Conservation (phyloP, 129 eudicot genomes). For the Erigeron canadensis region DNA sequence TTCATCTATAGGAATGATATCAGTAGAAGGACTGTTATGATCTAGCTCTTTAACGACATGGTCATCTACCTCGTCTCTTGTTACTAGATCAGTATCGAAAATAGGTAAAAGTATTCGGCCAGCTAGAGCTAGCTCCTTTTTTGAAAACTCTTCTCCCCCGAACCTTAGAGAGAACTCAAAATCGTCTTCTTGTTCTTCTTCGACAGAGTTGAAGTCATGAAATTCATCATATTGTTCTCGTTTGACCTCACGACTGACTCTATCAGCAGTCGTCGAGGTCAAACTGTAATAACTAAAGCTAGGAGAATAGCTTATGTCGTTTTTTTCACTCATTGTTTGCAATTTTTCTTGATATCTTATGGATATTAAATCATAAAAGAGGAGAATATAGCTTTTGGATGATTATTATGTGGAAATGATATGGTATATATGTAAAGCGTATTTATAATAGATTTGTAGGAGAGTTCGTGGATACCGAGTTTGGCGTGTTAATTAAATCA, state of each 20-base stretch:
- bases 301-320: slow-evolving; percentile 28
- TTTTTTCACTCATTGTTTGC: slow-evolving; percentile 7
- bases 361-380: too few species aligned
- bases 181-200: slow-evolving; percentile 43
- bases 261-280: slow-evolving; percentile 44
- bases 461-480: background rate
- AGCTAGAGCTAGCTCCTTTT: slow-evolving; percentile 10
- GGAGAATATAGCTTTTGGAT: too few species aligned
- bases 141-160: slow-evolving; percentile 12
- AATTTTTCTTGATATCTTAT: background rate
- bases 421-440: background rate
- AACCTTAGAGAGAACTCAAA: slow-evolving; percentile 50
- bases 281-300: slow-evolving; percentile 49
- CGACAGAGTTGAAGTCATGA: background rate
- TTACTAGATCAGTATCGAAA: slow-evolving; percentile 31
- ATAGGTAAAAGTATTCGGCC: slow-evolving; percentile 26
- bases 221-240: slow-evolving; percentile 7
- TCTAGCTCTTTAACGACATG: background rate
- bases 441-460: background rate
- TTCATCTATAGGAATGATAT: slow-evolving; percentile 22
- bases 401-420: too few species aligned
- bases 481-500: background rate
- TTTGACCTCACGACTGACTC: slow-evolving; percentile 37
- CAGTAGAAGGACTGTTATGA: background rate
- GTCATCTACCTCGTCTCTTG: background rate